These are phyloP conservation scores for Phytomonas serpens DNA, from an alignment of 208 protist genomes.

Conservation along the genomic window DNA sequence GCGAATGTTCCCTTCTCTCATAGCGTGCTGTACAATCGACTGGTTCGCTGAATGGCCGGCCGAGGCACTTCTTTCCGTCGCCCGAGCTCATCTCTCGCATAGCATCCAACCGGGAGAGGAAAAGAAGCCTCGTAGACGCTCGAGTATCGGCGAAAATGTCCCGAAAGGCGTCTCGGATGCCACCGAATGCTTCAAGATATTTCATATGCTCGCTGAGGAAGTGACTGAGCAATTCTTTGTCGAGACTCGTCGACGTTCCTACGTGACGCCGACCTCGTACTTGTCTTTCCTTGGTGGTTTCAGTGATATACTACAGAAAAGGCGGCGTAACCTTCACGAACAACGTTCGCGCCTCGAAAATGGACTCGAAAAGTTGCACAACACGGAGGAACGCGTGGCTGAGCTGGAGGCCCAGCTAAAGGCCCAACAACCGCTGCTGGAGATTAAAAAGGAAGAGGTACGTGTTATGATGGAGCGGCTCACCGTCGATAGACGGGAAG, in stretches of 20 bases:
- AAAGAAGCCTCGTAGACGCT: slow-evolving; percentile 2
- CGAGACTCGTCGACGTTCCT: slow-evolving; percentile 91
- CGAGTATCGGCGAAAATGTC: slow-evolving; percentile 3
- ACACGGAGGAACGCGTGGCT: slow-evolving; percentile 91
- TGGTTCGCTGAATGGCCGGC: slow-evolving; percentile 97
- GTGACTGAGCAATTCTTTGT: slow-evolving; percentile 88
- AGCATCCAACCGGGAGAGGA: background rate
- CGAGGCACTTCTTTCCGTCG: slow-evolving; percentile 93
- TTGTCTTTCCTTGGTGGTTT: slow-evolving; percentile 93
- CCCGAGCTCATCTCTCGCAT: slow-evolving; percentile 57
- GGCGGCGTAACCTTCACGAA: slow-evolving; percentile 73
- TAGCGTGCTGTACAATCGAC: slow-evolving; percentile 98
- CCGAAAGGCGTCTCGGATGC: slow-evolving; percentile 10
- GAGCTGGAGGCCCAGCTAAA: slow-evolving; percentile 91
- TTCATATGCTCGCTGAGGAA: slow-evolving; percentile 89
- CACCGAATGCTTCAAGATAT: slow-evolving; percentile 79
- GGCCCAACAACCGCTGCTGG: slow-evolving; percentile 93
- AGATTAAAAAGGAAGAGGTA: slow-evolving; percentile 90
- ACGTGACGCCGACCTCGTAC: slow-evolving; percentile 98
- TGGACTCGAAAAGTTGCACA: slow-evolving; percentile 93
- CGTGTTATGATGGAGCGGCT: slow-evolving; percentile 91
- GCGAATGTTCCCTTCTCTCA: slow-evolving; percentile 96
- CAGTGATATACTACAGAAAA: slow-evolving; percentile 70
- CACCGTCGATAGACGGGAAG: slow-evolving; percentile 85
- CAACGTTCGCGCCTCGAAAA: slow-evolving; percentile 88